A percentile compares a stretch with the other conserved stretches of the same genome.
phyloP scores from a whole-genome alignment of 306 rosid species.

The Acacia acuminata region DNA sequence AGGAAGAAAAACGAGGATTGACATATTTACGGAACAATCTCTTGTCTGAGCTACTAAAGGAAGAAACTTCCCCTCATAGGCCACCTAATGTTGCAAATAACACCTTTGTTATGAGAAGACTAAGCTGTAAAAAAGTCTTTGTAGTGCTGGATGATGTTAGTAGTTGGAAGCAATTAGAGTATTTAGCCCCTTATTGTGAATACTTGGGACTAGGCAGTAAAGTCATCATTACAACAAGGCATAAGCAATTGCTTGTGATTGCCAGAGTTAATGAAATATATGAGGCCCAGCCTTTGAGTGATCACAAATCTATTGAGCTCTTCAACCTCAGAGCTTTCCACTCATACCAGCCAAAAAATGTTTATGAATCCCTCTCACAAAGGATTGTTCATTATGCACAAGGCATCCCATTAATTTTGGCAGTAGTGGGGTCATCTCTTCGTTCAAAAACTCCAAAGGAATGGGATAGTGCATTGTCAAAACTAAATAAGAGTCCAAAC shows the following conservation, averaged over 20 bases:
- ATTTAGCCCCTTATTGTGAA: too few species aligned
- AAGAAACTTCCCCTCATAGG: too few species aligned
- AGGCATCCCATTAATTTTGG: not conserved
- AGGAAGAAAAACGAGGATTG: too few species aligned
- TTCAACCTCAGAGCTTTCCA: constrained; percentile 11
- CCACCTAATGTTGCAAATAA: too few species aligned
- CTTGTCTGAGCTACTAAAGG: too few species aligned
- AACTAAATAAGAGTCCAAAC: not conserved
- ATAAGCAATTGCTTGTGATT: not conserved
- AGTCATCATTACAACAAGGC: constrained; percentile 10
- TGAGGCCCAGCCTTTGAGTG: not conserved
- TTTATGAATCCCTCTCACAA: not conserved
- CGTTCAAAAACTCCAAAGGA: not conserved
- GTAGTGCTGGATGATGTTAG: too few species aligned
- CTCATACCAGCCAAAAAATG: not conserved
- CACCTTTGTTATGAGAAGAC: too few species aligned
- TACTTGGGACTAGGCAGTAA: not conserved
- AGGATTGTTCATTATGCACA: not conserved
- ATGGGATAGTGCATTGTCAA: constrained; percentile 3
- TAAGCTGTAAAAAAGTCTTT: too few species aligned
- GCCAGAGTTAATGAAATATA: not conserved
- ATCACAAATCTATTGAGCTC: not conserved
- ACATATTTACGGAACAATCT: too few species aligned
- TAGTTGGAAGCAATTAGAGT: too few species aligned
- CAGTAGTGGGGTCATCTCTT: not conserved